These are phyloP conservation scores for Globisporangium ultimum DNA, from an alignment of 352 stramenopile species.

Conservation along the genomic window DNA sequence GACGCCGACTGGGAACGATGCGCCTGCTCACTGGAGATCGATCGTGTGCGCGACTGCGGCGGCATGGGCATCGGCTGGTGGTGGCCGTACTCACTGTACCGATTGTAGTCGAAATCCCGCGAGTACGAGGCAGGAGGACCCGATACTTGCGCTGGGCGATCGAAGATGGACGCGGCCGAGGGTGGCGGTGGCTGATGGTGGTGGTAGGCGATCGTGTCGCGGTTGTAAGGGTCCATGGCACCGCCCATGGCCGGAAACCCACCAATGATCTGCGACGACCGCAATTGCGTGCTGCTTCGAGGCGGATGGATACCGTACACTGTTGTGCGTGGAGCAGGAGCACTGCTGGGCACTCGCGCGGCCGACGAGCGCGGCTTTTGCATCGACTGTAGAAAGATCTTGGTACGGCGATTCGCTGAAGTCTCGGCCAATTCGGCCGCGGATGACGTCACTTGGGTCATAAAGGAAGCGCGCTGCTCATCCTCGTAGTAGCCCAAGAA, in stretches of 20 bases:
- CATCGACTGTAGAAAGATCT: constrained; percentile 80
- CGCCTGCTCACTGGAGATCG: constrained; percentile 9
- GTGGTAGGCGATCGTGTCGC: constrained; percentile 29
- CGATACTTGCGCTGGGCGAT: constrained; percentile 28
- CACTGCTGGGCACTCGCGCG: constrained; percentile 4
- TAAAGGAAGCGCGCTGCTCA: constrained; percentile 50
- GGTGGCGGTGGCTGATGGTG: constrained; percentile 8
- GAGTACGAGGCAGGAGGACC: constrained; percentile 4
- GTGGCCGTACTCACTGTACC: constrained; percentile 8
- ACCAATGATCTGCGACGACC: constrained; percentile 25
- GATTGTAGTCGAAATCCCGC: constrained; percentile 14
- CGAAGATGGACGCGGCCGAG: constrained; percentile 57
- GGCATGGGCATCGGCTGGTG: background rate
- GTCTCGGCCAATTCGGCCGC: constrained; percentile 12
- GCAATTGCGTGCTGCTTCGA: constrained; percentile 27
- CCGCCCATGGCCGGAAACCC: constrained; percentile 31
- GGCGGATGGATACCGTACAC: constrained; percentile 16
- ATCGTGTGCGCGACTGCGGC: background rate
- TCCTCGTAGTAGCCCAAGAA: constrained; percentile 71
- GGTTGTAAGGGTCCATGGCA: constrained; percentile 26
- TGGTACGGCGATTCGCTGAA: constrained; percentile 27
- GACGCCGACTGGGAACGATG: background rate
- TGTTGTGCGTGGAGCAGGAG: constrained; percentile 9
- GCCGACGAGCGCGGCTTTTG: constrained; percentile 17
- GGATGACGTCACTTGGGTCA: constrained; percentile 37